These are phyloP conservation scores for Sporothrix brasiliensis DNA, from an alignment of 2,329 filamentous ascomycete species.

Conservation along the genomic window DNA sequence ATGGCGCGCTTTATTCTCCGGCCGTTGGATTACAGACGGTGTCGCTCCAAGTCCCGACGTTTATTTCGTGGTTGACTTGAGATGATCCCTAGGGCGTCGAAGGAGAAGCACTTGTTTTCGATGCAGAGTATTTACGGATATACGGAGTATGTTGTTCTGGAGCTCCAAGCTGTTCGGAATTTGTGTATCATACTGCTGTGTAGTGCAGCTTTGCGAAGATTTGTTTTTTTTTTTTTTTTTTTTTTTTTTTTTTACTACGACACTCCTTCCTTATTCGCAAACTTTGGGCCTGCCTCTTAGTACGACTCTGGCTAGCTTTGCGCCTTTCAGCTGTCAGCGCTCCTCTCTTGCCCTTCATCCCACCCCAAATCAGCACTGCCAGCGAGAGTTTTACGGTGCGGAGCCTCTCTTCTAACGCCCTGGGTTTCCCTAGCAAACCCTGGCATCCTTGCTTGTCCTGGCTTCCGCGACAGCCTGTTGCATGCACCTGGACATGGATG, in stretches of 20 bases:
- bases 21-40: neutral
- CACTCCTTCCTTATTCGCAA: neutral
- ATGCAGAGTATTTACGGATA: too few species aligned
- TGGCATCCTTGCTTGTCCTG: too few species aligned
- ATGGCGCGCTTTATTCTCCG: slow-evolving; percentile 9
- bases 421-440: neutral
- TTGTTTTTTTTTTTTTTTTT: too few species aligned
- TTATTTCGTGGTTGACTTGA: neutral
- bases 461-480: neutral
- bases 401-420: neutral
- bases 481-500: neutral
- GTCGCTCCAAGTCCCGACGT: slow-evolving; percentile 1
- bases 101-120: too few species aligned
- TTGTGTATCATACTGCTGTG: too few species aligned
- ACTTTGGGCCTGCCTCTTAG: neutral
- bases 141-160: too few species aligned
- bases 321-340: neutral
- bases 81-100: too few species aligned
- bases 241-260: neutral
- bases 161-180: too few species aligned
- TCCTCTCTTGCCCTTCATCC: too few species aligned
- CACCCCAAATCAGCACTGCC: slow-evolving; percentile 10
- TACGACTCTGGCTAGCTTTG: slow-evolving; percentile 22
- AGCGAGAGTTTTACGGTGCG: slow-evolving; percentile 15
- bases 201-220: neutral